Evolutionary conservation across 192 early-diverging fungal species (phyloP), one percentile per base, ranked within the genome.

Genomic region (Funneliformis geosporum): DNA sequence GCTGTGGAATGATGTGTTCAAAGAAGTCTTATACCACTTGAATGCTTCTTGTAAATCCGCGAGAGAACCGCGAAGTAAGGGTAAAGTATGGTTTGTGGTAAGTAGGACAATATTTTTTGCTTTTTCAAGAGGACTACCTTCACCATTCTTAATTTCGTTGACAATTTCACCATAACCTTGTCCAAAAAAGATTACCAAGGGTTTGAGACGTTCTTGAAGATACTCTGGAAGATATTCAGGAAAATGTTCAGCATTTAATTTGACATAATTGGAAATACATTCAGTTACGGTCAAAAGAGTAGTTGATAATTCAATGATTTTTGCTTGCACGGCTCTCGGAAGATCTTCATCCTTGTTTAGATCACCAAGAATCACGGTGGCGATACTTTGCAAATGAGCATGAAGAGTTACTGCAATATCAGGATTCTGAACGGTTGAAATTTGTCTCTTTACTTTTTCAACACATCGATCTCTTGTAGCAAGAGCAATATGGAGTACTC

Each of bases 91-190:
- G 23, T 86, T 84, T 25, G 83, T 86, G 47, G 87, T 88, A 27
- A 91, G 64, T 8, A 83, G 65, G 10, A 90, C 55, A 38, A 91
- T 84, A 71, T 87, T 86, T 64, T 79, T 83, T 7, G 90, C 90
- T 76, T 88, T 89, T 68, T 89, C 85, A 42, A 88, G n/a, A 23
- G 87, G 80, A 50, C 86, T 69, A 12, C 84, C 79, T 38, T 91
- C 86, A 5, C 64, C 78, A 60, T 87, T 86, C 33, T 76, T 46
- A 5, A 86, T 70, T 72, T 91, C 86, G n/a, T 80, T 66, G 47
- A 85, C 82, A 59, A 91, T 80, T 14, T 84, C 81, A n/a, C 73
- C 79, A 79, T 88, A 88, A 71, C 86, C 84, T 61, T 86, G 80
- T 42, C 83, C 82, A 16, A 87, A 84, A 79, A 88, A 89, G 5